Percentiles rank a stretch among this genome's conserved stretches.
These are phyloP conservation scores for Saturnispora bothae DNA, from an alignment of 805 yeast genomes.

Conservation along the genomic window DNA sequence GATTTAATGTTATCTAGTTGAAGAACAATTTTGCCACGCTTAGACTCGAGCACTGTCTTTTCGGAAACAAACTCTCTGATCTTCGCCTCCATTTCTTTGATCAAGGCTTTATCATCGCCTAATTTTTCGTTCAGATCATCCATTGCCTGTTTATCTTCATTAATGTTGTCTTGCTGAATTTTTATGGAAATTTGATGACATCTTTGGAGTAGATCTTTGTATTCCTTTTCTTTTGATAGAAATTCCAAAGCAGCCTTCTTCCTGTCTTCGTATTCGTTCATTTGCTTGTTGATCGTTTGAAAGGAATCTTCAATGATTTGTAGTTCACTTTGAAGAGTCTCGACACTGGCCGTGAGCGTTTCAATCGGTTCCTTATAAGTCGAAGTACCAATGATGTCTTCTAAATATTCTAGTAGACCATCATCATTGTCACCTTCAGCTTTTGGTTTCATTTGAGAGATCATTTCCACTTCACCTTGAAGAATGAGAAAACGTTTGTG, in stretches of 20 bases:
- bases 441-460: conserved; percentile 97
- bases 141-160: conserved; percentile 24
- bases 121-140: conserved; percentile 7
- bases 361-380: conserved; percentile 72
- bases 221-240: conserved; percentile 52
- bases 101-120: conserved; percentile 4
- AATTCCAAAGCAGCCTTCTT: conserved; percentile 62
- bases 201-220: conserved; percentile 42
- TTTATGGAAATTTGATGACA: conserved; percentile 42
- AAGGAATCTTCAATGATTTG: conserved; percentile 72
- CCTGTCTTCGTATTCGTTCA: conserved; percentile 44
- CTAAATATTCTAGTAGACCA: conserved; percentile 87
- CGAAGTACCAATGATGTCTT: conserved; percentile 94
- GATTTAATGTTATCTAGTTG: conserved; percentile 22
- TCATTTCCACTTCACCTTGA: conserved; percentile 97
- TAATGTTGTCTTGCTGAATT: conserved; percentile 31
- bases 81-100: conserved; percentile 31
- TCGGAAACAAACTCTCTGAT: conserved; percentile 18
- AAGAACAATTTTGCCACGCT: conserved; percentile 17
- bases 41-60: conserved; percentile 27
- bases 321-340: conserved; percentile 69
- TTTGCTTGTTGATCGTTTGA: conserved; percentile 70
- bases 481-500: conserved; percentile 89
- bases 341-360: conserved; percentile 46
- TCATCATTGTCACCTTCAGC: conserved; percentile 90